A percentile compares a stretch with the other conserved stretches of the same genome.
Evolutionary conservation across 805 yeast genomes (phyloP).

Genomic region (Monosporozyma aquatica): DNA sequence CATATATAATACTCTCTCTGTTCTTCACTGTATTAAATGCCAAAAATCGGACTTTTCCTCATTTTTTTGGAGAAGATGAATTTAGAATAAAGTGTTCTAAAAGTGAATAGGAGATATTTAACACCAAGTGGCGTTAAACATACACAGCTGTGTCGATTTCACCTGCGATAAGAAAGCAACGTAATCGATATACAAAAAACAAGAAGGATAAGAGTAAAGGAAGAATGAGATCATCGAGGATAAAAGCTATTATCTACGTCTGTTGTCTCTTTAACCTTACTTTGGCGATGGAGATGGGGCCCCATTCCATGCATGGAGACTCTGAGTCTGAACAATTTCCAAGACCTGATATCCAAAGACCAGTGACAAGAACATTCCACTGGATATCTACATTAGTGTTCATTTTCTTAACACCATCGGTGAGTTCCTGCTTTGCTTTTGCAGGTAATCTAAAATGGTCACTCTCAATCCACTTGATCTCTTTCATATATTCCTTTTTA

Average conservation of each 20-base stretch:
- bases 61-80: no score
- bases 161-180: no score
- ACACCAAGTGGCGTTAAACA: no score
- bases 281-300: slow-evolving; percentile 26
- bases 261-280: background rate
- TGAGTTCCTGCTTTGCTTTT: slow-evolving; percentile 45
- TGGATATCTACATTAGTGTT: slow-evolving; percentile 47
- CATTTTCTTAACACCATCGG: slow-evolving; percentile 46
- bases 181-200: no score
- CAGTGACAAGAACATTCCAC: slow-evolving; percentile 50
- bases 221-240: no score
- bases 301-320: slow-evolving; percentile 29
- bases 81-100: no score
- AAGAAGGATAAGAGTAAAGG: no score
- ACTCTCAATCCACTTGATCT: slow-evolving; percentile 37
- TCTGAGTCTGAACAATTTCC: slow-evolving; percentile 22
- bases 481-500: slow-evolving; percentile 42
- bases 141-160: no score
- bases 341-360: slow-evolving; percentile 35
- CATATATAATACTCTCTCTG: no score
- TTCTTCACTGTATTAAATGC: no score
- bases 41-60: no score
- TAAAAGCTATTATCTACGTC: background rate
- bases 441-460: slow-evolving; percentile 43
- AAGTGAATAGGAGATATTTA: no score